These are phyloP conservation scores for Myxozyma neotropica DNA, from an alignment of 805 yeast species.

Conservation along the genomic window DNA sequence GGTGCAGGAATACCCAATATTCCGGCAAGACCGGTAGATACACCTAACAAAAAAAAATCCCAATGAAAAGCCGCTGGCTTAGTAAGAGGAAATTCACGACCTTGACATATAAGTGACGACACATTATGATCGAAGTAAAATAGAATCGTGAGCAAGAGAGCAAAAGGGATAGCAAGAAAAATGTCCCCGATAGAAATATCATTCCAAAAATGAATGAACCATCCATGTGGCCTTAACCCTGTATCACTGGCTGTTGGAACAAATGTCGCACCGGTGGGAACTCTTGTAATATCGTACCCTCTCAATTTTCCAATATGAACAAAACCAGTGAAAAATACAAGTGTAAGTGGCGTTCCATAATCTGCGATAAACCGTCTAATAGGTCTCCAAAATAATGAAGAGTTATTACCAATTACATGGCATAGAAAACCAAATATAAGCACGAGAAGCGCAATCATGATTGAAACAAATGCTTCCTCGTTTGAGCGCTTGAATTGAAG, in stretches of 20 bases:
- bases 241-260: conserved; percentile 66
- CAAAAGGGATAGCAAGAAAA: conserved; percentile 92
- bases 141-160: conserved; percentile 74
- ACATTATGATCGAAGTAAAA: conserved; percentile 96
- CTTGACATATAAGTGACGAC: conserved; percentile 90
- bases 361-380: conserved; percentile 75
- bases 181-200: conserved; percentile 67
- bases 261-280: conserved; percentile 74
- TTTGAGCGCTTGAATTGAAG: conserved; percentile 60
- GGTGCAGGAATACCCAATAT: conserved; percentile 92
- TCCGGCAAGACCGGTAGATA: conserved; percentile 86
- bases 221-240: conserved; percentile 55
- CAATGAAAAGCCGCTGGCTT: conserved; percentile 91
- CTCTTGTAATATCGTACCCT: conserved; percentile 56
- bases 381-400: conserved; percentile 62
- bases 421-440: conserved; percentile 71
- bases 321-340: conserved; percentile 89
- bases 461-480: conserved; percentile 58
- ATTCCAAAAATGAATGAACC: conserved; percentile 79
- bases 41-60: conserved; percentile 82
- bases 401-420: conserved; percentile 58
- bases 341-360: conserved; percentile 80
- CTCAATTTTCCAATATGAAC: conserved; percentile 78
- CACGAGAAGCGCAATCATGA: conserved; percentile 75
- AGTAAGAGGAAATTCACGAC: conserved; percentile 71